Evolutionary conservation across 2,329 filamentous ascomycete genomes (phyloP), one percentile per base, ranked within the genome.

Genomic region (Colletotrichum sp.): DNA sequence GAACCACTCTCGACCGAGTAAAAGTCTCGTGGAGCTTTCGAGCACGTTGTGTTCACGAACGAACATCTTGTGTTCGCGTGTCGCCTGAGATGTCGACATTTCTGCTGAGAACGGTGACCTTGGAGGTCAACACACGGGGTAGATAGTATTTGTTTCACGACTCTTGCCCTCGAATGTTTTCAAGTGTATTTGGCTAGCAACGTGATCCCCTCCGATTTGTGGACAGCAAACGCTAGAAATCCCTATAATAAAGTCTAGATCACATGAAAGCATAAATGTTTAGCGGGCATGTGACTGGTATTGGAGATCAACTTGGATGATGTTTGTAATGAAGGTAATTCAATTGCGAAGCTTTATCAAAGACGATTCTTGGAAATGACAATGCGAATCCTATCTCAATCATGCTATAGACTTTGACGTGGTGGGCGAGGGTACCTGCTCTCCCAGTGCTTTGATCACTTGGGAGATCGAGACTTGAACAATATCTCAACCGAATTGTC

Each of bases 81-180:
- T 12, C 12, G 0, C 9, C 5, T 0, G 4, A 18, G 5, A 38
- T 11, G n/a, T 2, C 7, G 18, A 4, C 18, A 47, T n/a, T 47
- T n/a, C 34, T 15, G 6, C 9, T 12, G 38, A 0, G 18, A 47
- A 47, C 1, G 0, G 38, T 21, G 5, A 6, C 6, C 38, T 47
- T 18, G 9, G n/a, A 47, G 0, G 38, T 47, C 18, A n/a, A 7
- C 18, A 1, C 5, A n/a, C 0, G 9, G 12, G 3, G 4, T 21
- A 47, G 5, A 47, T n/a, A 21, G 18, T 7, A 1, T 2, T 12
- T 47, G 18, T 47, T 9, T 47, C 38, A 1, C n/a, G 0, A n/a
- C 12, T 47, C 5, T n/a, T 47, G 0, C 0, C 18, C 0, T 4
- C 0, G 0, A n/a, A 43, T 0, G 5, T n/a, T n/a, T 0, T 5